Percentiles rank a stretch among this genome's conserved stretches.
phyloP scores from a whole-genome alignment of 2,329 filamentous ascomycete genomes.

The Ceratocystis destructans region DNA sequence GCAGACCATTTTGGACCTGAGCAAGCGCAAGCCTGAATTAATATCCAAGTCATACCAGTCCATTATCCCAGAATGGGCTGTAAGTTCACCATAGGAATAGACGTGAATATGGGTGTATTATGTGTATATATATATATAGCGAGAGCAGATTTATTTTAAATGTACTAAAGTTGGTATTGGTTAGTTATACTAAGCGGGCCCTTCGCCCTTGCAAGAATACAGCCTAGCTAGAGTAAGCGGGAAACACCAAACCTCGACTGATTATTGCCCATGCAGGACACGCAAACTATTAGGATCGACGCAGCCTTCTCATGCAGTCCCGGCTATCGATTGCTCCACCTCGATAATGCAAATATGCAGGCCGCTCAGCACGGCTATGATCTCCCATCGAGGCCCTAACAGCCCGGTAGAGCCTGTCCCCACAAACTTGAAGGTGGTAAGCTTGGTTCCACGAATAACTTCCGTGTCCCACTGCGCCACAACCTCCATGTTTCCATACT shows the following conservation, averaged over 20 bases:
- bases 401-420: constrained; percentile 29
- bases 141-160: neutral
- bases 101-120: neutral
- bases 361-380: constrained; percentile 29
- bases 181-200: neutral
- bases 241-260: neutral
- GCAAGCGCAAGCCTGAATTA: constrained; percentile 56
- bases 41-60: constrained; percentile 37
- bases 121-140: neutral
- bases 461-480: constrained; percentile 29
- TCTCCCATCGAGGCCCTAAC: constrained; percentile 31
- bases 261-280: too few species aligned
- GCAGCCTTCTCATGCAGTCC: neutral
- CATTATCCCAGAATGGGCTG: constrained; percentile 1
- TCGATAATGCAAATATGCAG: constrained; percentile 7
- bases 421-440: constrained; percentile 30
- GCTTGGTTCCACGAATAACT: constrained; percentile 26
- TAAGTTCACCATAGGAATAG: neutral
- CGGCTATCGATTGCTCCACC: neutral
- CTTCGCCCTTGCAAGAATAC: neutral
- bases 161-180: neutral
- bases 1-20: constrained; percentile 65
- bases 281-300: too few species aligned
- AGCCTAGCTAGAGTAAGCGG: neutral
- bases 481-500: constrained; percentile 30